Conservation (phyloP, 768 basidiomycete genomes). For the Rhizopogon rudus region DNA sequence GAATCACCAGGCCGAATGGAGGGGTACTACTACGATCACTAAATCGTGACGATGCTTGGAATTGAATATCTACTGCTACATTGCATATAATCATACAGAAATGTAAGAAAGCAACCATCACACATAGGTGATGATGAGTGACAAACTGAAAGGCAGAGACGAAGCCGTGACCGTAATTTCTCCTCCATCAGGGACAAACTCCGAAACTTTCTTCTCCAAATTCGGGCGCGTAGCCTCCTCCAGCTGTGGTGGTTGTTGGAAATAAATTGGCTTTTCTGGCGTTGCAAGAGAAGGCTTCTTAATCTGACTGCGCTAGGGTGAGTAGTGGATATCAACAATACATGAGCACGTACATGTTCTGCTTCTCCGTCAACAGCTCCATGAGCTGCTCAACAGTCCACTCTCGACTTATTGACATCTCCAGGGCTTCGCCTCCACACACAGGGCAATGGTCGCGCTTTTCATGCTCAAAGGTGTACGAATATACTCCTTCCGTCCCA, state of each 20-base stretch:
- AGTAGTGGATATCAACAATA: background rate
- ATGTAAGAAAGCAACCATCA: conserved; percentile 8
- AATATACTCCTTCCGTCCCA: conserved; percentile 94
- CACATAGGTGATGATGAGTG: conserved; percentile 56
- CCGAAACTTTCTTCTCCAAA: conserved; percentile 78
- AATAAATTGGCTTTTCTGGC: conserved; percentile 74
- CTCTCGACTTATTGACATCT: conserved; percentile 63
- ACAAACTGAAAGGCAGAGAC: conserved; percentile 82
- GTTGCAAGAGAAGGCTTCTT: conserved; percentile 92
- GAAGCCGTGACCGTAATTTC: conserved; percentile 88
- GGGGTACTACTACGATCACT: background rate
- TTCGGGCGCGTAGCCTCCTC: conserved; percentile 89
- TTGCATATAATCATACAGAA: background rate
- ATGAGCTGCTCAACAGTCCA: conserved; percentile 84
- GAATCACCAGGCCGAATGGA: background rate
- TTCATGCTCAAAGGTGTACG: conserved; percentile 96
- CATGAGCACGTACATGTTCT: conserved; percentile 73
- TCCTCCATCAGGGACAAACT: conserved; percentile 71
- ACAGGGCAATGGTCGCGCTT: conserved; percentile 92
- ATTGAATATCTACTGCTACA: conserved; percentile 1
- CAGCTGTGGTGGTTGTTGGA: conserved; percentile 90
- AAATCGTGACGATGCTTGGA: background rate
- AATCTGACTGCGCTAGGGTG: conserved; percentile 66
- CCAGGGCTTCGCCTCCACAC: conserved; percentile 87
- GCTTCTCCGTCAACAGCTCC: conserved; percentile 80